Evolutionary conservation across 2,329 filamentous ascomycete genomes (phyloP).

Genomic region (Colletotrichum nymphaeae): DNA sequence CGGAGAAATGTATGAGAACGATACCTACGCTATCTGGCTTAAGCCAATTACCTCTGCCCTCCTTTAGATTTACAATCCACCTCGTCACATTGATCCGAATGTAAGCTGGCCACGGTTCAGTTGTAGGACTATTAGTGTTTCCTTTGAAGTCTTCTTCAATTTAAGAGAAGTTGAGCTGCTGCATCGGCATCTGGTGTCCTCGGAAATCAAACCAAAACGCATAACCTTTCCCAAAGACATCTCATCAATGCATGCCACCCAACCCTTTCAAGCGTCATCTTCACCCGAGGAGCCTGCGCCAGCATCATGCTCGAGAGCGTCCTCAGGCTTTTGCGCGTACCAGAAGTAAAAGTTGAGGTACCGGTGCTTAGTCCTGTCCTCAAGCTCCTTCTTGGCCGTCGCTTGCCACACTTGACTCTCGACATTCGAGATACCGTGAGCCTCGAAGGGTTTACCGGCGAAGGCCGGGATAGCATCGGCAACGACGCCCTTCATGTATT

Average conservation of each 20-base stretch:
- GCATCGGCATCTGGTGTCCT: too few relatives aligned
- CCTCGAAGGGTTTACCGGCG: constrained; percentile 53
- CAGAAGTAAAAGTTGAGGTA: constrained; percentile 56
- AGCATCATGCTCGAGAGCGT: not conserved
- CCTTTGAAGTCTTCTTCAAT: too few relatives aligned
- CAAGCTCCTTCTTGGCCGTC: constrained; percentile 47
- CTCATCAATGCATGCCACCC: not conserved
- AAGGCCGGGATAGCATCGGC: constrained; percentile 54
- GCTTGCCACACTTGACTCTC: constrained; percentile 48
- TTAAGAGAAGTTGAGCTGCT: too few relatives aligned
- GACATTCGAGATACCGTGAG: constrained; percentile 47
- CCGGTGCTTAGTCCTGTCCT: constrained; percentile 50
- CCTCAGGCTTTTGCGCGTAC: constrained; percentile 54
- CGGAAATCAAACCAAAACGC: too few relatives aligned
- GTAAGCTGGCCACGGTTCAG: too few relatives aligned
- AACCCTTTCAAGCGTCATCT: not conserved
- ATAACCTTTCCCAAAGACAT: too few relatives aligned
- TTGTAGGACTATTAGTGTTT: too few relatives aligned
- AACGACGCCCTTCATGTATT: constrained; percentile 53
- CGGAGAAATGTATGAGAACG: too few relatives aligned
- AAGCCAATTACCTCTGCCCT: too few relatives aligned
- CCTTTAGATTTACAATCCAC: too few relatives aligned
- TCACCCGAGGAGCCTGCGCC: not conserved
- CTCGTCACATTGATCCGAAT: too few relatives aligned
- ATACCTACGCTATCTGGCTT: too few relatives aligned